These are phyloP conservation scores for Pleurotus djamor DNA, from an alignment of 768 basidiomycete species.

Conservation along the genomic window DNA sequence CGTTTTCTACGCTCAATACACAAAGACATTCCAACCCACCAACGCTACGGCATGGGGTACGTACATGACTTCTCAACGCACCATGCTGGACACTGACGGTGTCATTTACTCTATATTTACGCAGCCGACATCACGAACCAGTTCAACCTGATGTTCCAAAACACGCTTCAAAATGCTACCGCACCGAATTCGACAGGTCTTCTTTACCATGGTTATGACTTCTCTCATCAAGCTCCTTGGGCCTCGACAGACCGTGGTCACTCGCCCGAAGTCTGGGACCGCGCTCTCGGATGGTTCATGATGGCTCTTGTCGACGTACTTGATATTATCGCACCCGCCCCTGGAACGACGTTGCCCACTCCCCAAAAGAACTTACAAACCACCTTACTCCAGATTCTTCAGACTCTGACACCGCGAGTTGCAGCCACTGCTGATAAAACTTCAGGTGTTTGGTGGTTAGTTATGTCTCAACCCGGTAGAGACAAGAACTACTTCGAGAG, in stretches of 20 bases:
- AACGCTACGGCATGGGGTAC: constrained; percentile 37
- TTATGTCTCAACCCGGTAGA: constrained; percentile 46
- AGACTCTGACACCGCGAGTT: constrained; percentile 30
- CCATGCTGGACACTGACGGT: neutral
- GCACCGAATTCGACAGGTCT: constrained; percentile 38
- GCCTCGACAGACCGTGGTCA: constrained; percentile 43
- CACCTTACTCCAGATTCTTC: constrained; percentile 28
- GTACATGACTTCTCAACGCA: constrained; percentile 12
- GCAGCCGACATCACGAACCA: constrained; percentile 38
- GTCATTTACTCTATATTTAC: neutral
- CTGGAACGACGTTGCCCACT: constrained; percentile 8
- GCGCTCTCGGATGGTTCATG: constrained; percentile 44
- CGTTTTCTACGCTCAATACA: constrained; percentile 41
- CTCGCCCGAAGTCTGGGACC: constrained; percentile 47
- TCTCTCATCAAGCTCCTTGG: constrained; percentile 39
- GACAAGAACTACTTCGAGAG: constrained; percentile 48
- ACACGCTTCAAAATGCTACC: constrained; percentile 35
- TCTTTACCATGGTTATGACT: constrained; percentile 50
- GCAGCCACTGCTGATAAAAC: constrained; percentile 33
- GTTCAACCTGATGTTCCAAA: constrained; percentile 40
- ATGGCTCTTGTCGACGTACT: constrained; percentile 48
- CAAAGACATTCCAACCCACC: constrained; percentile 26
- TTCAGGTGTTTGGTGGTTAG: constrained; percentile 48
- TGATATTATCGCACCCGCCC: constrained; percentile 29
- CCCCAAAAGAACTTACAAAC: constrained; percentile 17